Evolutionary conservation across 352 stramenopile genomes (phyloP), one percentile per base, ranked within the genome.

Genomic region (Chrysophaeum taylorii): DNA sequence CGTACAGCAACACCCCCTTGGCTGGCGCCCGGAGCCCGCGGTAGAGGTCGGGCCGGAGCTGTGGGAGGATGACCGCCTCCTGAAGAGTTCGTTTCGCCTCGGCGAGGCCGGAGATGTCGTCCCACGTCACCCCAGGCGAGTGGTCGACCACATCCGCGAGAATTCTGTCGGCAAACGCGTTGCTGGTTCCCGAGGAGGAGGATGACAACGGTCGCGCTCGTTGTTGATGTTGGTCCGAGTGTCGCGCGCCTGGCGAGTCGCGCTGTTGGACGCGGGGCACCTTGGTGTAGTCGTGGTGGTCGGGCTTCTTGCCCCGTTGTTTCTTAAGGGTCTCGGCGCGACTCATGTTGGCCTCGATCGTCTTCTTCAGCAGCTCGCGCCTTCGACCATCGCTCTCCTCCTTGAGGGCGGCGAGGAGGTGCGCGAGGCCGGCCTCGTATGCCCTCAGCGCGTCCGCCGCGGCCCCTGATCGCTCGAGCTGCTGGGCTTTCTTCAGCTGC

Each of bases 81-180:
- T 98, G 94, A 42, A 98, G 83, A 23, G 90, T 94, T 45, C 94
- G 94, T 77, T 99, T 99, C 0, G 94, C 94, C 71, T 95, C 89
- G 38, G 89, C 79, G 41, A 98, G 78, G 0, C 92, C 92, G 70
- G 92, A 90, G 73, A 91, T 84, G 45, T 87, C 79, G 31, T 81
- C 69, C 85, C 82, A 89, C 5, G 64, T 68, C 1, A 72, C 76
- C 23, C 31, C 64, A 4, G 45, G 23, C 2, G 64, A 54, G 29
- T 64, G 36, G 41, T 79, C 76, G 45, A 84, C 53, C 35, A 68
- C 71, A 53, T 81, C 41, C 25, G 78, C 69, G 16, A 82, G 60
- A 36, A 78, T 71, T 67, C 74, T 60, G 38, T 75, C 70, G 21
- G 43, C 36, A 35, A 36, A 33, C 31, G 64, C 50, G 25, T 67